Percentiles rank a stretch among this genome's conserved stretches.
phyloP scores from a whole-genome alignment of 345 rosid species.

The Brassica juncea region DNA sequence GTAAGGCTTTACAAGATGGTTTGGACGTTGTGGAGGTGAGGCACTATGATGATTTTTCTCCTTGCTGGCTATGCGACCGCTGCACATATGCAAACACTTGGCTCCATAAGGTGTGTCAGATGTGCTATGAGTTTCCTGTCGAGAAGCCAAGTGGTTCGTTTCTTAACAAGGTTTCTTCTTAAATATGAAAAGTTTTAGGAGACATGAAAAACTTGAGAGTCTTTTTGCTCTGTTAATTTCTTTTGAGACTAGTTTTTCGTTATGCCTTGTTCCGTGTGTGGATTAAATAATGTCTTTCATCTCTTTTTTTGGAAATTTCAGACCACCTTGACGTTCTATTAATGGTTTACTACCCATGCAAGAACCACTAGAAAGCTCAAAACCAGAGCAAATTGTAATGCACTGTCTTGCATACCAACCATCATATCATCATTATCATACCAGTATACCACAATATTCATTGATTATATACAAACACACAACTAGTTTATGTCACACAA shows the following conservation, averaged over 20 bases:
- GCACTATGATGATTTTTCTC: constrained; percentile 5
- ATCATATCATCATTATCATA: not conserved
- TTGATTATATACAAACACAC: not conserved
- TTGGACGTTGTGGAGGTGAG: constrained; percentile 22
- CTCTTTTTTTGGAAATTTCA: constrained; percentile 46
- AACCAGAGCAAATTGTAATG: not conserved
- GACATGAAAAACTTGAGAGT: no score
- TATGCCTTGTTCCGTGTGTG: not conserved
- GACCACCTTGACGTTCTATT: constrained; percentile 40
- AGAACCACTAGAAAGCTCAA: not conserved
- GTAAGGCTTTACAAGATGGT: constrained; percentile 20
- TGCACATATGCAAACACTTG: constrained; percentile 28
- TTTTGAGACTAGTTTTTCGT: not conserved
- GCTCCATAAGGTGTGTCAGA: constrained; percentile 6
- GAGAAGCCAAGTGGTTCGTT: not conserved
- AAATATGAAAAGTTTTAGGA: not conserved
- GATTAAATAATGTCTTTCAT: not conserved
- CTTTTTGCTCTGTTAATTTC: not conserved
- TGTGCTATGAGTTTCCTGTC: constrained; percentile 18
- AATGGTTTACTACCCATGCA: constrained; percentile 43
- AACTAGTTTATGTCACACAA: not conserved
- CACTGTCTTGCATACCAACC: not conserved
- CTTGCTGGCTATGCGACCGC: constrained; percentile 26
- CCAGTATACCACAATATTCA: not conserved
- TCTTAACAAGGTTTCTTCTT: constrained; percentile 1